phyloP scores from a whole-genome alignment of 371 early-diverging fungal species.

The Syncephalastrum racemosum region DNA sequence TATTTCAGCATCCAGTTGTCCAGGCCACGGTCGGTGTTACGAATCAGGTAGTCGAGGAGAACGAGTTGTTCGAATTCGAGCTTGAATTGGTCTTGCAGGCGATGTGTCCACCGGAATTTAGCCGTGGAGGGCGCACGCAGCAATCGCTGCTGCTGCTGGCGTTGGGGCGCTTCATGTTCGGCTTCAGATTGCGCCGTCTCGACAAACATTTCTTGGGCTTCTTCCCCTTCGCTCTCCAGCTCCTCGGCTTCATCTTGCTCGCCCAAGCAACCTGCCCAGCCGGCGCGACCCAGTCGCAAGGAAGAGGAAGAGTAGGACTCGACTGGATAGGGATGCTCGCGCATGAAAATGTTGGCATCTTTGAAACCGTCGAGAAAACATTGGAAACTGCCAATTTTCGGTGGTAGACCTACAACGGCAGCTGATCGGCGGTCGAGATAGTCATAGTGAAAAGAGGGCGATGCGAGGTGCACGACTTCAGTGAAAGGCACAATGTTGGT shows the following conservation, averaged over 20 bases:
- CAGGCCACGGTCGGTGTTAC: conserved; percentile 88
- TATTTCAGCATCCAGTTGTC: conserved; percentile 93
- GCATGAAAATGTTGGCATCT: conserved; percentile 81
- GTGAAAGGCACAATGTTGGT: conserved; percentile 85
- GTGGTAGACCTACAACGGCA: conserved; percentile 51
- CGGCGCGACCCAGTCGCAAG: conserved; percentile 17
- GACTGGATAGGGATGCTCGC: conserved; percentile 58
- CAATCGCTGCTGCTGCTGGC: background rate
- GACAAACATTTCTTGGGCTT: background rate
- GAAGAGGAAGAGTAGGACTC: conserved; percentile 14
- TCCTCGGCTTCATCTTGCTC: conserved; percentile 11
- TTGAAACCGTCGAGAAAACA: conserved; percentile 79
- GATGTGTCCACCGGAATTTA: conserved; percentile 63
- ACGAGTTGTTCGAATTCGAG: conserved; percentile 84
- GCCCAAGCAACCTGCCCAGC: conserved; percentile 40
- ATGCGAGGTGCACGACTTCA: conserved; percentile 72
- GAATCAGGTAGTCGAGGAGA: conserved; percentile 85
- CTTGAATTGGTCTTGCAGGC: conserved; percentile 69
- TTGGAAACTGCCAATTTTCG: conserved; percentile 87
- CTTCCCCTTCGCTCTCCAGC: conserved; percentile 11
- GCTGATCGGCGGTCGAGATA: conserved; percentile 55
- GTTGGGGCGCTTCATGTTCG: background rate
- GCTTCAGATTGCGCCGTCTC: background rate
- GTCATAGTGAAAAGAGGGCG: conserved; percentile 79
- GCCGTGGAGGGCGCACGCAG: conserved; percentile 2